Evolutionary conservation across 257 asterid genomes (phyloP).

Genomic region (Rauvolfia tetraphylla): DNA sequence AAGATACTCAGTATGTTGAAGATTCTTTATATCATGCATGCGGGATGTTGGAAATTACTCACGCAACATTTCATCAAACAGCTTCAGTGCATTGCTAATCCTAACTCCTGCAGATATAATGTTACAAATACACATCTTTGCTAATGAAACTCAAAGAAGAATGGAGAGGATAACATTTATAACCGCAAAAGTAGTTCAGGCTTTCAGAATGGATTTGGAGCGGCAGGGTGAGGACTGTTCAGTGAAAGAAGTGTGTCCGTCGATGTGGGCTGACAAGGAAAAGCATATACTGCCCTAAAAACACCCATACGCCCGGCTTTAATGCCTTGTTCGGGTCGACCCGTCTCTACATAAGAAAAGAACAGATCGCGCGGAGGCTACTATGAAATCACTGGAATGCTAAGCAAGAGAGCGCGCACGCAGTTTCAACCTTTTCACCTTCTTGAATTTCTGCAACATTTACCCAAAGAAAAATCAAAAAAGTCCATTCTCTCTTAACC

Average conservation of each 20-base stretch:
- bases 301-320: too few relatives aligned
- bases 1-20: not conserved
- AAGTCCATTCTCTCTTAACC: conserved; percentile 49
- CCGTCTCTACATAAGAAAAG: too few relatives aligned
- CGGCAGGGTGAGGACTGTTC: too few relatives aligned
- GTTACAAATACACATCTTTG: not conserved
- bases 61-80: not conserved
- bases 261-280: too few relatives aligned
- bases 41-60: not conserved
- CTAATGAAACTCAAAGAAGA: not conserved
- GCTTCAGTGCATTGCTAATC: not conserved
- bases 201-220: not conserved
- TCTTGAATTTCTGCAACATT: too few relatives aligned
- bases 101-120: not conserved
- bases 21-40: not conserved
- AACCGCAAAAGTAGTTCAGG: not conserved
- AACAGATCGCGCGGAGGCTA: not conserved
- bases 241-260: too few relatives aligned
- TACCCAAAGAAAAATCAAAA: too few relatives aligned
- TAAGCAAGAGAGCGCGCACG: not conserved
- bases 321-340: too few relatives aligned
- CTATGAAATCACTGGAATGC: not conserved
- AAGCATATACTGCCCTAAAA: too few relatives aligned
- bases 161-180: not conserved
- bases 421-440: conserved; percentile 18